A percentile compares a stretch with the other conserved stretches of the same genome.
Evolutionary conservation across 768 basidiomycete species (phyloP).

Genomic region (Kwoniella heveanensis): DNA sequence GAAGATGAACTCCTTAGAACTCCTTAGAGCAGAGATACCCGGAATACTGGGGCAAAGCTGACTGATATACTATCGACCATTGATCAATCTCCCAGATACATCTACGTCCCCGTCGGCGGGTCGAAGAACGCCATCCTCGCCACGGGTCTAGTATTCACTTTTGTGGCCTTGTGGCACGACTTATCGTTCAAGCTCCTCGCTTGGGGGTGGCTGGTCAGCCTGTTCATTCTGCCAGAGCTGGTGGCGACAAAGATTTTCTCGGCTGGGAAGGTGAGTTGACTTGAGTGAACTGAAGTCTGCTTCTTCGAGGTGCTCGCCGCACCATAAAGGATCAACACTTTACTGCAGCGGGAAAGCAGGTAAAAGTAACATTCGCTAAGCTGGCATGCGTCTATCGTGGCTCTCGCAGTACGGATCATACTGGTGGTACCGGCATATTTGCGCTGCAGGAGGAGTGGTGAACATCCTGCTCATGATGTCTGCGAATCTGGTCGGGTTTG

Average conservation of each 20-base stretch:
- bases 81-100: slow-evolving; percentile 66
- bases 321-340: too few species aligned
- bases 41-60: not conserved
- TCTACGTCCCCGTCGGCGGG: slow-evolving; percentile 91
- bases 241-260: slow-evolving; percentile 66
- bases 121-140: slow-evolving; percentile 64
- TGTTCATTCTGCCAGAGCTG: slow-evolving; percentile 88
- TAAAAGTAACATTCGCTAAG: too few species aligned
- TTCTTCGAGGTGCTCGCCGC: too few species aligned
- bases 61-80: too few species aligned
- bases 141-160: slow-evolving; percentile 81
- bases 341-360: too few species aligned
- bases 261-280: slow-evolving; percentile 64
- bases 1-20: too few species aligned
- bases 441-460: slow-evolving; percentile 75
- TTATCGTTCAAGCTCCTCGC: slow-evolving; percentile 80
- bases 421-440: slow-evolving; percentile 83
- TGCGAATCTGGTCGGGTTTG: slow-evolving; percentile 94
- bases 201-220: slow-evolving; percentile 93
- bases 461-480: slow-evolving; percentile 87
- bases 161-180: slow-evolving; percentile 98
- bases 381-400: too few species aligned
- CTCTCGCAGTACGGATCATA: slow-evolving; percentile 69
- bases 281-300: too few species aligned
- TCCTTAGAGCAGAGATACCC: too few species aligned